Evolutionary conservation across 495 filamentous ascomycete species (phyloP).

Genomic region (Podospora sp.): DNA sequence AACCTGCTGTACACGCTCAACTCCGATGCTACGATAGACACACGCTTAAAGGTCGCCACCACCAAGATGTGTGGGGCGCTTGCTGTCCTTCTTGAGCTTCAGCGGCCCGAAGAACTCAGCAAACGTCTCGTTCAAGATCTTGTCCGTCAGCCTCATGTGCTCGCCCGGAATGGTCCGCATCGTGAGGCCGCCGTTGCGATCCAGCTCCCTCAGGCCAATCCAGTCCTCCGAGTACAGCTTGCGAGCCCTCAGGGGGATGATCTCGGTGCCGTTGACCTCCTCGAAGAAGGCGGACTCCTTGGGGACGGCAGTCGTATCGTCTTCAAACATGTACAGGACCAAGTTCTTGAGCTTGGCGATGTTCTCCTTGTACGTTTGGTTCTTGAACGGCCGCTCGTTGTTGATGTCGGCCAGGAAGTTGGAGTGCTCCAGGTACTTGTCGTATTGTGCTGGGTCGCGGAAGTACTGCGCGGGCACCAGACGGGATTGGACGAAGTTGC

Average conservation of each 20-base stretch:
- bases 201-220: constrained; percentile 82
- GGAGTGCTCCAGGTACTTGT: constrained; percentile 76
- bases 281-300: constrained; percentile 92
- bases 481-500: constrained; percentile 67
- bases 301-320: constrained; percentile 84
- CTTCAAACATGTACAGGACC: constrained; percentile 86
- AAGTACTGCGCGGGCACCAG: constrained; percentile 97
- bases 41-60: constrained; percentile 33
- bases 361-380: constrained; percentile 70
- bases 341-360: constrained; percentile 72
- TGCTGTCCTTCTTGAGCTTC: constrained; percentile 36
- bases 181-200: constrained; percentile 74
- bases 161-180: constrained; percentile 70
- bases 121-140: constrained; percentile 67
- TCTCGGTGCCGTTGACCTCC: constrained; percentile 74
- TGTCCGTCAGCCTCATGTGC: constrained; percentile 82
- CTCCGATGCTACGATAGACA: background rate
- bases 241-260: constrained; percentile 70
- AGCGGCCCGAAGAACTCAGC: constrained; percentile 68
- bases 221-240: constrained; percentile 88
- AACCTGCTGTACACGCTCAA: background rate
- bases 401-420: constrained; percentile 99
- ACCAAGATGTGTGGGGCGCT: constrained; percentile 12
- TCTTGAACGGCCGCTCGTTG: constrained; percentile 81
- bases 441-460: constrained; percentile 70